Evolutionary conservation across 345 rosid species (phyloP).

Genomic region (Salix exigua): DNA sequence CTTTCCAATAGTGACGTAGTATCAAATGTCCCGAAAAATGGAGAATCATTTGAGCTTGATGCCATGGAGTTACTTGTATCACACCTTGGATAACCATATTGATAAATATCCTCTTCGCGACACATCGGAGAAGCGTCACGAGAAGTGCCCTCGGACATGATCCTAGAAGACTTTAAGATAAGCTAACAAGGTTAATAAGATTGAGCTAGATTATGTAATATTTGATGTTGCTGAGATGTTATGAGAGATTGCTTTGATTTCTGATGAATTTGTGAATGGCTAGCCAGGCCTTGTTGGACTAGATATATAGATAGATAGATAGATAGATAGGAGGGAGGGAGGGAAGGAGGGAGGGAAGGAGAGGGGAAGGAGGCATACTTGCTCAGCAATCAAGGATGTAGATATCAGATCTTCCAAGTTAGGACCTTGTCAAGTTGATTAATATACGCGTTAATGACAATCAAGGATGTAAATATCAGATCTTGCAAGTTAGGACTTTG

Average conservation of each 20-base stretch:
- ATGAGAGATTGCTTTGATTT: neutral
- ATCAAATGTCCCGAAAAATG: neutral
- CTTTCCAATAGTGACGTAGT: slow-evolving; percentile 10
- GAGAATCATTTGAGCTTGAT: neutral
- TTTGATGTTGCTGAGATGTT: neutral
- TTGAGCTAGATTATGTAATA: neutral
- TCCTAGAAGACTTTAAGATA: neutral
- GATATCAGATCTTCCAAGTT: neutral
- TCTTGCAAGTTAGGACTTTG: neutral
- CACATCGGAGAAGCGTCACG: too few species aligned
- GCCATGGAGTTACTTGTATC: too few species aligned
- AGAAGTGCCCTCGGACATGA: neutral
- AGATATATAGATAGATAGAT: too few species aligned
- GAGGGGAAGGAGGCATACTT: neutral
- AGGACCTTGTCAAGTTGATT: neutral
- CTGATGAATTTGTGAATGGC: neutral
- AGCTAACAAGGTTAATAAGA: neutral
- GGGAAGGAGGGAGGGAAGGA: too few species aligned
- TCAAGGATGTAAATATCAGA: neutral
- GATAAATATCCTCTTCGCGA: neutral
- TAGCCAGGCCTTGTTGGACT: neutral
- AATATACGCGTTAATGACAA: neutral
- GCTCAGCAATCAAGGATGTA: too few species aligned
- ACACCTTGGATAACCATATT: neutral
- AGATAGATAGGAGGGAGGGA: too few species aligned